phyloP scores from a whole-genome alignment of 768 basidiomycete species.

The Mycena sanguinolenta region DNA sequence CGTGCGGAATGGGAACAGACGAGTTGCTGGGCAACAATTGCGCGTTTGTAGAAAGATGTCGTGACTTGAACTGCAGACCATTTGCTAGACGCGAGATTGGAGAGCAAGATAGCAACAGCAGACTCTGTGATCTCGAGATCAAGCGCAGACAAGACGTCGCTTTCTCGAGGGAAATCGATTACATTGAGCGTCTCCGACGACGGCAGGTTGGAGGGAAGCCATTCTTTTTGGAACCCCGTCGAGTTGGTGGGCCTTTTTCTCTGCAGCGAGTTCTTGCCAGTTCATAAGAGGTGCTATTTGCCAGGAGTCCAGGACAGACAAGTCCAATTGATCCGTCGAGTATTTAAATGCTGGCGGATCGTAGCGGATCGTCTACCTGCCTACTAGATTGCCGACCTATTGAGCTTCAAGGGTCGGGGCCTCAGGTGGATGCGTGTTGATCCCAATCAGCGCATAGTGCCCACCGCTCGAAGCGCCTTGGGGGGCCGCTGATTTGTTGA shows the following conservation, averaged over 20 bases:
- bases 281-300: slow-evolving; percentile 14
- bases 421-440: too few species aligned
- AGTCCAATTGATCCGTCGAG: too few species aligned
- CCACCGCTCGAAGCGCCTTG: too few species aligned
- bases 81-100: slow-evolving; percentile 62
- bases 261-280: slow-evolving; percentile 68
- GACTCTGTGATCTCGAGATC: slow-evolving; percentile 66
- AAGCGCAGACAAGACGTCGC: slow-evolving; percentile 66
- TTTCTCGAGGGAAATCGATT: slow-evolving; percentile 63
- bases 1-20: slow-evolving; percentile 53
- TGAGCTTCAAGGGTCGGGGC: too few species aligned
- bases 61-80: slow-evolving; percentile 81
- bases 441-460: too few species aligned
- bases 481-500: too few species aligned
- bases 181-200: slow-evolving; percentile 65
- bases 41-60: slow-evolving; percentile 81
- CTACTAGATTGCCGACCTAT: too few species aligned
- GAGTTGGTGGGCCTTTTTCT: slow-evolving; percentile 67
- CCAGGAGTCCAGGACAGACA: too few species aligned
- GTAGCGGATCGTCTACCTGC: too few species aligned
- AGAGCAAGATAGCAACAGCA: slow-evolving; percentile 59
- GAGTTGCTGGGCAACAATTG: slow-evolving; percentile 84
- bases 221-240: slow-evolving; percentile 74
- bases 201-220: slow-evolving; percentile 67
- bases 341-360: too few species aligned